Percentiles rank a stretch among this genome's conserved stretches.
Conservation (phyloP, 2,329 filamentous ascomycete species). For the Botryotinia narcissicola region DNA sequence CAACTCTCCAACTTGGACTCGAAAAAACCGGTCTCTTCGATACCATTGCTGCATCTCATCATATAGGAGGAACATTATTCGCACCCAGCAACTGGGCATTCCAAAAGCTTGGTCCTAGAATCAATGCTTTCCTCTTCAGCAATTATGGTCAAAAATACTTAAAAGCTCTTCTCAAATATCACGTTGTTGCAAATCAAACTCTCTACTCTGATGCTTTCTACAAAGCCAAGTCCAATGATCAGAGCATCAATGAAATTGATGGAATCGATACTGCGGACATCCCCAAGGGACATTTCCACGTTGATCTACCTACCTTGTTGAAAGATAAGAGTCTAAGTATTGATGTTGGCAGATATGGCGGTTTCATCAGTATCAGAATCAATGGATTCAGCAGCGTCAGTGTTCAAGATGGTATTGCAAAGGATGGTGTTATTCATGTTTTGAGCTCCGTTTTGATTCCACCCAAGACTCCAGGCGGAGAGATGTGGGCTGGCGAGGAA, state of each 20-base stretch:
- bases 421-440: constrained; percentile 81
- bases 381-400: constrained; percentile 69
- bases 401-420: constrained; percentile 67
- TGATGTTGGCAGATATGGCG: constrained; percentile 67
- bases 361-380: constrained; percentile 68
- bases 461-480: constrained; percentile 50
- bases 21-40: constrained; percentile 69
- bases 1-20: constrained; percentile 72
- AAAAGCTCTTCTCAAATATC: constrained; percentile 74
- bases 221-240: constrained; percentile 41
- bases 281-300: constrained; percentile 47
- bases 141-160: constrained; percentile 74
- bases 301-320: constrained; percentile 72
- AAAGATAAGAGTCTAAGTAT: constrained; percentile 64
- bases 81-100: constrained; percentile 83
- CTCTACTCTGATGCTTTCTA: constrained; percentile 85
- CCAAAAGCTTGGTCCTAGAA: constrained; percentile 63
- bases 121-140: constrained; percentile 84
- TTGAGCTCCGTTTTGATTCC: constrained; percentile 72
- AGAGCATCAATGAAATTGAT: constrained; percentile 29
- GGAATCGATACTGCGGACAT: constrained; percentile 34
- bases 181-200: constrained; percentile 70
- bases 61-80: constrained; percentile 71
- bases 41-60: constrained; percentile 52
- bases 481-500: constrained; percentile 51